A percentile compares a stretch with the other conserved stretches of the same genome.
phyloP scores from a whole-genome alignment of 441 rosid species.

The Dalechampia spathulata region DNA sequence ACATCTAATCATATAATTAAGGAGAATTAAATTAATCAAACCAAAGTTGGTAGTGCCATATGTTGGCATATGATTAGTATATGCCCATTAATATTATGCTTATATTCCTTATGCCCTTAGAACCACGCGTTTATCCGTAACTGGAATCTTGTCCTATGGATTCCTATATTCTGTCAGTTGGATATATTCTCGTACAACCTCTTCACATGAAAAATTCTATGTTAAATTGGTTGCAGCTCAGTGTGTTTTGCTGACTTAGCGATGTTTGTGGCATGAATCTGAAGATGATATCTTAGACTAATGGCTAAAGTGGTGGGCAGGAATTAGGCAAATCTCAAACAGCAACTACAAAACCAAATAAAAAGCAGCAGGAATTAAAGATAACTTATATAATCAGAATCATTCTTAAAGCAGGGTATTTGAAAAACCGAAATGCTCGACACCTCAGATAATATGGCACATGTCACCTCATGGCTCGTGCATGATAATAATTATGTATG shows the following conservation, averaged over 20 bases:
- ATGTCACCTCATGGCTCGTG: not conserved
- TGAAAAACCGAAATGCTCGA: slow-evolving; percentile 27
- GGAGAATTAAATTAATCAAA: no score
- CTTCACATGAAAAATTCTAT: no score
- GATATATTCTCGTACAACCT: not conserved
- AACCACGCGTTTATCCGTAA: no score
- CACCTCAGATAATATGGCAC: slow-evolving; percentile 21
- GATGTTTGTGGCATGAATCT: not conserved
- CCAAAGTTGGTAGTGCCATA: no score
- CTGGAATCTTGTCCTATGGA: not conserved
- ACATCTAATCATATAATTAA: no score
- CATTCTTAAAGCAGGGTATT: not conserved
- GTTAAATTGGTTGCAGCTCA: no score
- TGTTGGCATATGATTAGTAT: no score
- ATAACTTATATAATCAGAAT: not conserved
- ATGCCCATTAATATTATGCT: no score
- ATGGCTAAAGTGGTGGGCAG: not conserved
- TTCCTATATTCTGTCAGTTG: slow-evolving; percentile 12
- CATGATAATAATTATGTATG: not conserved
- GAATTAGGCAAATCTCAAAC: slow-evolving; percentile 4
- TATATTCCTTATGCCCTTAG: no score
- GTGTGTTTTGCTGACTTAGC: no score
- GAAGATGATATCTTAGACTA: not conserved
- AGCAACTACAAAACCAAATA: slow-evolving; percentile 2
- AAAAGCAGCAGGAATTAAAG: slow-evolving; percentile 8